Evolutionary conservation across 2,329 filamentous ascomycete genomes (phyloP), one percentile per base, ranked within the genome.

Genomic region (Hymenoscyphus infarciens): DNA sequence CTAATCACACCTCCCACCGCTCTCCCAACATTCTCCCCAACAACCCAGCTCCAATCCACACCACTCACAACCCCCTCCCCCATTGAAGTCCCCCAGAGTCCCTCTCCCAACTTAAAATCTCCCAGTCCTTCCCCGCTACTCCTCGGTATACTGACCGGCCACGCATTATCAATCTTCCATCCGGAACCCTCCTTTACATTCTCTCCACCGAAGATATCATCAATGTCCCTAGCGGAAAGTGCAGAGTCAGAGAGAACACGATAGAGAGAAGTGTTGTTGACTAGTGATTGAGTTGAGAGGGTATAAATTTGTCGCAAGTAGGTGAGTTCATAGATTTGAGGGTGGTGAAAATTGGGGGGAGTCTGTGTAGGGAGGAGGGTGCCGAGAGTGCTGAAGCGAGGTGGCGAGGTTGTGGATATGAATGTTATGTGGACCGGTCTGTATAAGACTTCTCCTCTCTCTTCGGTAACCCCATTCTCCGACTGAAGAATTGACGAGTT

Each of bases 101-200:
- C 67, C 1, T 65, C 60, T 10, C 27, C 19, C 15, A 59, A 10
- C 52, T 63, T 53, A 52, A 67, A 67, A 0, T 49, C 42, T 13
- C 61, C 63, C 22, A 60, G 16, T 19, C 22, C 59, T 3, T 22
- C 45, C 35, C 49, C 39, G 33, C 33, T 25, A 31, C 27, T 56
- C 27, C 38, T 56, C 0, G 67, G 64, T 13, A 33, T 64, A 3
- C 60, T 35, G 3, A 67, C 31, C 1, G 67, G 67, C 57, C 62
- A 68, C 11, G 63, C 67, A 45, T 64, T 56, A 25, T 63, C 60
- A 29, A 68, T 63, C 19, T 61, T 22, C 42, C 57, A 19, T 10
- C 33, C 38, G n/a, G 25, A n/a, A 2, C 60, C 27, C 33, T 64
- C 61, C 15, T 55, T 15, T 1, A 39, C 29, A 49, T 49, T 49